Evolutionary conservation across 805 yeast genomes (phyloP).

Genomic region (Candida hispaniensis): DNA sequence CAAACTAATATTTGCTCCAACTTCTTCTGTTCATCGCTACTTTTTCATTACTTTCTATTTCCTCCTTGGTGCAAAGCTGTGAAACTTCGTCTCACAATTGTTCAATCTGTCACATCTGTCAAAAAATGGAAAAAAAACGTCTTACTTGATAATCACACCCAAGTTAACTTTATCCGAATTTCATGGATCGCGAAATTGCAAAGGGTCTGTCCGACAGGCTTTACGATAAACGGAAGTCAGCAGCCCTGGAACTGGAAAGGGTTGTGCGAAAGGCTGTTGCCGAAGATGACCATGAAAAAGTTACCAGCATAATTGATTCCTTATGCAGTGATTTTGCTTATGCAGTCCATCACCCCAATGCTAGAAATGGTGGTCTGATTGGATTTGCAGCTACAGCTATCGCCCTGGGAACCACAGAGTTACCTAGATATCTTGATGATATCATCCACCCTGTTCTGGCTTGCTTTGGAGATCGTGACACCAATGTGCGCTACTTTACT

Average conservation of each 20-base stretch:
- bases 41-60: too few relatives aligned
- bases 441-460: slow-evolving; percentile 90
- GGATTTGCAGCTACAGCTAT: slow-evolving; percentile 94
- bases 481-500: slow-evolving; percentile 93
- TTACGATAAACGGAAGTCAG: slow-evolving; percentile 67
- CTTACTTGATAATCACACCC: too few relatives aligned
- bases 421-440: slow-evolving; percentile 70
- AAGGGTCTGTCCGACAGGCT: slow-evolving; percentile 63
- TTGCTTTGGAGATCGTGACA: slow-evolving; percentile 93
- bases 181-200: too few relatives aligned
- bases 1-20: too few relatives aligned
- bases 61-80: too few relatives aligned
- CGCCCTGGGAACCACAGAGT: slow-evolving; percentile 74
- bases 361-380: slow-evolving; percentile 90
- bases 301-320: slow-evolving; percentile 56
- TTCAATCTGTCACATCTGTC: too few relatives aligned
- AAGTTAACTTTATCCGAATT: too few relatives aligned
- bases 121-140: too few relatives aligned
- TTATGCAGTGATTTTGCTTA: slow-evolving; percentile 68
- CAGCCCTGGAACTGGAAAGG: slow-evolving; percentile 58
- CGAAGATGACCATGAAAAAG: slow-evolving; percentile 48
- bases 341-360: slow-evolving; percentile 74
- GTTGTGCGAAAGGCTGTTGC: slow-evolving; percentile 59
- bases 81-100: too few relatives aligned
- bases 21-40: too few relatives aligned